Percentiles rank a stretch among this genome's conserved stretches.
These are phyloP conservation scores for Chaetothyriales sp. DNA, from an alignment of 2,329 filamentous ascomycete genomes.

Conservation along the genomic window DNA sequence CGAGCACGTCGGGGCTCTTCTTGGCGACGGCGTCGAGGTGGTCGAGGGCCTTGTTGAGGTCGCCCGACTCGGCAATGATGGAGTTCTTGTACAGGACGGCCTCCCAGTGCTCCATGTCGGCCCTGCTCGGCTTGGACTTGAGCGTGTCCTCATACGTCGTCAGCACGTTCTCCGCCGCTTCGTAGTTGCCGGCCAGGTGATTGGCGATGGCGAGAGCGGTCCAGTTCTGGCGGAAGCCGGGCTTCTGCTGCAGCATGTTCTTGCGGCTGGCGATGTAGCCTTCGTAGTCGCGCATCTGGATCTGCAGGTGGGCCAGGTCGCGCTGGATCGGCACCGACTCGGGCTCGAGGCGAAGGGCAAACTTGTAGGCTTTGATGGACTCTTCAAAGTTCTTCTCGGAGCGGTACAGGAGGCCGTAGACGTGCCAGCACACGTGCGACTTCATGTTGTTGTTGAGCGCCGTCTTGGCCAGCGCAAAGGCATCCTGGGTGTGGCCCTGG, in stretches of 20 bases:
- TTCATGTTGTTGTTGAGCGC: constrained; percentile 95
- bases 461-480: constrained; percentile 82
- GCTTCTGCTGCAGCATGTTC: constrained; percentile 73
- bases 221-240: constrained; percentile 82
- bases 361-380: constrained; percentile 98
- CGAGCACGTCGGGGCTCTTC: constrained; percentile 67
- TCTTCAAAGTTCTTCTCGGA: constrained; percentile 96
- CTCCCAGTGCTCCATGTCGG: constrained; percentile 86
- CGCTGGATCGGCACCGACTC: constrained; percentile 87
- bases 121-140: constrained; percentile 57
- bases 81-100: constrained; percentile 89
- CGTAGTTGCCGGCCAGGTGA: constrained; percentile 73
- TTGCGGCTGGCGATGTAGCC: constrained; percentile 84
- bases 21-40: constrained; percentile 69
- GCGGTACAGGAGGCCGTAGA: constrained; percentile 87
- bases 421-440: constrained; percentile 98
- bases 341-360: constrained; percentile 84
- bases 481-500: constrained; percentile 83
- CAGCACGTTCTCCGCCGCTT: constrained; percentile 78
- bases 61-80: constrained; percentile 80
- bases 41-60: constrained; percentile 68
- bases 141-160: constrained; percentile 87
- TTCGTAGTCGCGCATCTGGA: constrained; percentile 91
- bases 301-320: constrained; percentile 81
- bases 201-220: constrained; percentile 90